Evolutionary conservation across 192 early-diverging fungal genomes (phyloP).

Genomic region (Chytriomyces confervae): DNA sequence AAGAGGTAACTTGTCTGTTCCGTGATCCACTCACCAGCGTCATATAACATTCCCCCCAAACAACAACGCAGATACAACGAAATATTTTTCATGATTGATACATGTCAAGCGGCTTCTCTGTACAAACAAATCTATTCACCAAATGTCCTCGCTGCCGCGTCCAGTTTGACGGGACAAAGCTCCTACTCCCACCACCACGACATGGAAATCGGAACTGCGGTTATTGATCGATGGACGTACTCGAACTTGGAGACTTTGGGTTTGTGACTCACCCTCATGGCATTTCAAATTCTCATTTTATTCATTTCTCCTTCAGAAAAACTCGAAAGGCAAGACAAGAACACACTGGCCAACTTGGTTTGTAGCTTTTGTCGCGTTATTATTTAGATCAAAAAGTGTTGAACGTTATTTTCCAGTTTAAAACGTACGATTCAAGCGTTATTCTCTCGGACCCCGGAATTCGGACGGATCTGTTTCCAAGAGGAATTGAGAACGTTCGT

Average conservation of each 20-base stretch:
- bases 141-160: constrained; percentile 91
- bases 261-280: background rate
- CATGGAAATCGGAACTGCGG: constrained; percentile 92
- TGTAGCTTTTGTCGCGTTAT: background rate
- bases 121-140: constrained; percentile 91
- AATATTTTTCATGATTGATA: constrained; percentile 98
- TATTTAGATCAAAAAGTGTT: no score
- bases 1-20: constrained; percentile 55
- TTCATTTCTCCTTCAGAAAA: constrained; percentile 9
- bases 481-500: constrained; percentile 77
- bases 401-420: constrained; percentile 60
- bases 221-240: constrained; percentile 98
- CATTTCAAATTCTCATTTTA: background rate
- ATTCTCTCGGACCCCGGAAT: constrained; percentile 88
- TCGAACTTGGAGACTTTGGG: constrained; percentile 82
- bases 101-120: constrained; percentile 98
- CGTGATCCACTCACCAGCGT: background rate
- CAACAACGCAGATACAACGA: constrained; percentile 84
- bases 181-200: constrained; percentile 95
- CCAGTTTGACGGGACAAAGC: constrained; percentile 82
- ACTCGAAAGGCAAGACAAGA: constrained; percentile 21
- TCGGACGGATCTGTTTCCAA: constrained; percentile 79
- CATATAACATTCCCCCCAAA: background rate
- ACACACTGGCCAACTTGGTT: constrained; percentile 74
- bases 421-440: constrained; percentile 75